Percentiles rank a stretch among this genome's conserved stretches.
phyloP scores from a whole-genome alignment of 176 grass and related monocot species.

The Olyra latifolia region DNA sequence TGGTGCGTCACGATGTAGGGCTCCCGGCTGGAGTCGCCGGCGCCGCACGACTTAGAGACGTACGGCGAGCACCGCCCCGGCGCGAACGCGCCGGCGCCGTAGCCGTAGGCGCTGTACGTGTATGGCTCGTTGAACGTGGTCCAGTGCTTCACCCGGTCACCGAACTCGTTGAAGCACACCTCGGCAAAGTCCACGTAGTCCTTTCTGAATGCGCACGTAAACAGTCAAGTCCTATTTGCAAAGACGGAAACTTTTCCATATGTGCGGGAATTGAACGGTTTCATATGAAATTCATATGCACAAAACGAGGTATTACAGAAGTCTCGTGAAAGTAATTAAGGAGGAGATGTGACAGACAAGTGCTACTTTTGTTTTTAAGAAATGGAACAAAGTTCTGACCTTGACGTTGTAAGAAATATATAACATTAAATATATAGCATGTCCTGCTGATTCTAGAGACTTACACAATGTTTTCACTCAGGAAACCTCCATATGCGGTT shows the following conservation, averaged over 20 bases:
- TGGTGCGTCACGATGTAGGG: conserved; percentile 62
- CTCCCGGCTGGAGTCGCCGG: conserved; percentile 50
- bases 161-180: conserved; percentile 67
- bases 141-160: conserved; percentile 83
- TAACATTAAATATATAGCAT: too few relatives aligned
- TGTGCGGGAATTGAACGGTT: too few relatives aligned
- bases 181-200: conserved; percentile 61
- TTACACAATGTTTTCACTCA: conserved; percentile 56
- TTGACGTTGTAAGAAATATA: too few relatives aligned
- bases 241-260: too few relatives aligned
- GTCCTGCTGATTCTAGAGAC: background rate
- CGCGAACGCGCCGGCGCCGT: conserved; percentile 35
- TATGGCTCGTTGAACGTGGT: conserved; percentile 63
- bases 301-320: too few relatives aligned
- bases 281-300: too few relatives aligned
- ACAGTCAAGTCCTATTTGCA: too few relatives aligned
- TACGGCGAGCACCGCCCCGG: conserved; percentile 48
- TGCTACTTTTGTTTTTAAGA: too few relatives aligned
- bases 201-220: conserved; percentile 28
- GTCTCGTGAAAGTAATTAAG: too few relatives aligned
- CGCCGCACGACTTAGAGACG: conserved; percentile 22
- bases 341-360: too few relatives aligned
- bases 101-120: conserved; percentile 46
- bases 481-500: conserved; percentile 57
- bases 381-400: too few relatives aligned